Evolutionary conservation across 129 eudicot species (phyloP).

Genomic region (Tagetes patula): DNA sequence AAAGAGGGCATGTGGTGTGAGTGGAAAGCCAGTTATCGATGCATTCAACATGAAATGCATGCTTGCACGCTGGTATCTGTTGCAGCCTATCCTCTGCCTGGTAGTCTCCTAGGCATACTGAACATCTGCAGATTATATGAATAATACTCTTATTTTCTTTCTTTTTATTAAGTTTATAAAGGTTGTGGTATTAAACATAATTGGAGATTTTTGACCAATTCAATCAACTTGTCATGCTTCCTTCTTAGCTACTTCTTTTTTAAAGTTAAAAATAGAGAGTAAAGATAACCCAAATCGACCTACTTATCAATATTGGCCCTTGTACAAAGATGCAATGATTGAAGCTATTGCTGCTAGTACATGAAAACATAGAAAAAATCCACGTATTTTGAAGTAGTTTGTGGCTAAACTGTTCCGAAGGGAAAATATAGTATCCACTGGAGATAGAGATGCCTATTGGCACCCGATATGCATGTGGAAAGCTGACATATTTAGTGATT

Average conservation of each 20-base stretch:
- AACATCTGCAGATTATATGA: conserved; percentile 53
- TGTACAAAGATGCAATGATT: background rate
- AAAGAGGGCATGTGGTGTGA: conserved; percentile 84
- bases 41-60: conserved; percentile 78
- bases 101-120: conserved; percentile 87
- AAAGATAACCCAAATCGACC: background rate
- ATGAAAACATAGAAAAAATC: background rate
- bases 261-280: background rate
- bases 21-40: conserved; percentile 76
- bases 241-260: background rate
- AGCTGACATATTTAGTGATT: conserved; percentile 4
- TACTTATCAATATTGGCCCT: background rate
- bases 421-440: background rate
- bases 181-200: background rate
- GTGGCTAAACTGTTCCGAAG: background rate
- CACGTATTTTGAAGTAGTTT: background rate
- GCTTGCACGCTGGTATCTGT: conserved; percentile 82
- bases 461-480: background rate
- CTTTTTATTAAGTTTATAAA: background rate
- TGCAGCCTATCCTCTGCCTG: conserved; percentile 77
- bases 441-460: background rate
- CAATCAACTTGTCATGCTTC: background rate
- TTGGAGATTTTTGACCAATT: background rate
- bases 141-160: background rate
- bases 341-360: background rate